phyloP scores from a whole-genome alignment of 129 eudicot genomes.

The Artemisia tridentata region DNA sequence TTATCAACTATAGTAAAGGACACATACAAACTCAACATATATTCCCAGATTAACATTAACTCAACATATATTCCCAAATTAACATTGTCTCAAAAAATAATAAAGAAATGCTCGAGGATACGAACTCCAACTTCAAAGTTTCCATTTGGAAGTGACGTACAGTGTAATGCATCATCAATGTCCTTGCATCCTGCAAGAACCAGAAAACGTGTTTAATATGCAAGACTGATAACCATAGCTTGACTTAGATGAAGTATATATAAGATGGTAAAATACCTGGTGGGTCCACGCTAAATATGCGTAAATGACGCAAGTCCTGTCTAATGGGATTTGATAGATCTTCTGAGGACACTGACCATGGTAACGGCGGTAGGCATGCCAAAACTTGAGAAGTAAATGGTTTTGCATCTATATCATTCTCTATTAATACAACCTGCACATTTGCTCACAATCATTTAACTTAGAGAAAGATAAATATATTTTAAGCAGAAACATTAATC shows the following conservation, averaged over 20 bases:
- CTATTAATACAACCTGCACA: constrained; percentile 88
- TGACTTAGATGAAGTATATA: neutral
- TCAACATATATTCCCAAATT: neutral
- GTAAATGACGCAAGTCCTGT: constrained; percentile 81
- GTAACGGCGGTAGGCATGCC: constrained; percentile 93
- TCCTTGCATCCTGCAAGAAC: constrained; percentile 87
- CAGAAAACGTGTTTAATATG: neutral
- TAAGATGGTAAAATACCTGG: constrained; percentile 48
- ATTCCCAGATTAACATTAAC: neutral
- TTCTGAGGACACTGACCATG: constrained; percentile 87
- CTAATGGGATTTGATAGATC: constrained; percentile 82
- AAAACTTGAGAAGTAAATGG: constrained; percentile 93
- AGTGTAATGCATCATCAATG: constrained; percentile 96
- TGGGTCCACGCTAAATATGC: constrained; percentile 96
- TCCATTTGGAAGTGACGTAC: constrained; percentile 83
- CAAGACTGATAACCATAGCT: constrained; percentile 5
- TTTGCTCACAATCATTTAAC: constrained; percentile 15
- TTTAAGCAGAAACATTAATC: neutral
- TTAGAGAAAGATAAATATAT: neutral
- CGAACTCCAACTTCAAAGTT: constrained; percentile 98
- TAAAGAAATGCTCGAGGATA: constrained; percentile 47
- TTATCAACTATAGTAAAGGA: constrained; percentile 47
- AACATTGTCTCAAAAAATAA: neutral
- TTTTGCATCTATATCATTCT: constrained; percentile 88
- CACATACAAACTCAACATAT: constrained; percentile 19